These are phyloP conservation scores for Phaffia rhodozyma DNA, from an alignment of 1,284 basidiomycete species.

Conservation along the genomic window DNA sequence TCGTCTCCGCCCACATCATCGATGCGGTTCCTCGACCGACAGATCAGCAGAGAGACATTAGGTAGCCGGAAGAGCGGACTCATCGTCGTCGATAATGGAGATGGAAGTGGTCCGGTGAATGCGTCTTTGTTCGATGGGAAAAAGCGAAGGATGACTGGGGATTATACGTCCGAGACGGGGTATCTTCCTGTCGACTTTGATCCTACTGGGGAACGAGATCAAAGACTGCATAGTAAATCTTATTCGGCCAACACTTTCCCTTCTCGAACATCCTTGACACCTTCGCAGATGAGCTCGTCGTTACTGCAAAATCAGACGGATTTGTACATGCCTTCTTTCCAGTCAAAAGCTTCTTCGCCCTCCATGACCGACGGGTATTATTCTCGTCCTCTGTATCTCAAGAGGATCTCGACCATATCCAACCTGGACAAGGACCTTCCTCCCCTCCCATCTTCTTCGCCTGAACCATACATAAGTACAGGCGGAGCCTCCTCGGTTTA, in stretches of 20 bases:
- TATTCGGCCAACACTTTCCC: too few species aligned
- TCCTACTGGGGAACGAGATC: neutral
- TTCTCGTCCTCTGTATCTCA: neutral
- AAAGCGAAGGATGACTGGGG: neutral
- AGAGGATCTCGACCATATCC: neutral
- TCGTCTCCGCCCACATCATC: conserved; percentile 7
- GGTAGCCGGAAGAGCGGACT: conserved; percentile 8
- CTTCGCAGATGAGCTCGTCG: too few species aligned
- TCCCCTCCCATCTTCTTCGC: conserved; percentile 5
- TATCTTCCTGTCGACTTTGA: neutral
- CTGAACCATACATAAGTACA: neutral
- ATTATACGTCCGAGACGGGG: neutral
- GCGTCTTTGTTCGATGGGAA: neutral
- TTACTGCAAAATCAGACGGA: too few species aligned
- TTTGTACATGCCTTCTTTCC: too few species aligned
- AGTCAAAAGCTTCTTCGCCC: neutral
- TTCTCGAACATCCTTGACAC: too few species aligned
- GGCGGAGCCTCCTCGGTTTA: neutral
- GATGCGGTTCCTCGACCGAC: conserved; percentile 6
- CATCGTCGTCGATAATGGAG: neutral
- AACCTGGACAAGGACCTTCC: conserved; percentile 12
- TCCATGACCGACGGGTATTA: neutral
- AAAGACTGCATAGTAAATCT: too few species aligned
- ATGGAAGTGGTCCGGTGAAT: neutral
- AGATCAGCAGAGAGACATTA: conserved; percentile 9